phyloP scores from a whole-genome alignment of 768 basidiomycete species.

The Agrocybe pediades region DNA sequence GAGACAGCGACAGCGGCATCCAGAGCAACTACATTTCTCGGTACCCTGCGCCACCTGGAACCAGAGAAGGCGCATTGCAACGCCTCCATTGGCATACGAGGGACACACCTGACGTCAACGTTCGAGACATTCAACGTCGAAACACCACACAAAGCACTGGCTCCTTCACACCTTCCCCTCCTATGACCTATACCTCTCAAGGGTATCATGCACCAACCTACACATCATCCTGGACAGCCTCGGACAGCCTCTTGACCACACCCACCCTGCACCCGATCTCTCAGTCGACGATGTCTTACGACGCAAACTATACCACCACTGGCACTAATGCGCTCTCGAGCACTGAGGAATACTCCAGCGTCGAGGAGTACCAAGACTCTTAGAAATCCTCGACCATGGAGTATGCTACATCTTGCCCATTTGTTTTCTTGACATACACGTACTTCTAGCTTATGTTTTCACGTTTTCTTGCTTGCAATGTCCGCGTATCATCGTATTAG shows the following conservation, averaged over 20 bases:
- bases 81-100: conserved; percentile 41
- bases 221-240: conserved; percentile 41
- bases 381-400: conserved; percentile 18
- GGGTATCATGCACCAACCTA: conserved; percentile 42
- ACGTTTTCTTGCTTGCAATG: conserved; percentile 1
- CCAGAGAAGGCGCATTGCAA: conserved; percentile 33
- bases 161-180: conserved; percentile 37
- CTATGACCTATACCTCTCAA: conserved; percentile 36
- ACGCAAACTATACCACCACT: conserved; percentile 32
- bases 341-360: conserved; percentile 43
- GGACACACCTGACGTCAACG: conserved; percentile 30
- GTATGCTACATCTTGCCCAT: background rate
- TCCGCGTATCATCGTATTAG: too few relatives aligned
- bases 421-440: conserved; percentile 22
- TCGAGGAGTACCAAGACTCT: conserved; percentile 44
- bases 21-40: conserved; percentile 24
- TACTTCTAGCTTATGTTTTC: conserved; percentile 3
- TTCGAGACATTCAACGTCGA: conserved; percentile 33
- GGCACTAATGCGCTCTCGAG: conserved; percentile 38
- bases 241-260: conserved; percentile 31
- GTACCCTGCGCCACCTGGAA: conserved; percentile 21
- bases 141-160: conserved; percentile 24
- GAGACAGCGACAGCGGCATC: conserved; percentile 29
- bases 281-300: conserved; percentile 30
- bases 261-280: conserved; percentile 38